Conservation (phyloP, 768 basidiomycete genomes). For the Mycena galericulata region DNA sequence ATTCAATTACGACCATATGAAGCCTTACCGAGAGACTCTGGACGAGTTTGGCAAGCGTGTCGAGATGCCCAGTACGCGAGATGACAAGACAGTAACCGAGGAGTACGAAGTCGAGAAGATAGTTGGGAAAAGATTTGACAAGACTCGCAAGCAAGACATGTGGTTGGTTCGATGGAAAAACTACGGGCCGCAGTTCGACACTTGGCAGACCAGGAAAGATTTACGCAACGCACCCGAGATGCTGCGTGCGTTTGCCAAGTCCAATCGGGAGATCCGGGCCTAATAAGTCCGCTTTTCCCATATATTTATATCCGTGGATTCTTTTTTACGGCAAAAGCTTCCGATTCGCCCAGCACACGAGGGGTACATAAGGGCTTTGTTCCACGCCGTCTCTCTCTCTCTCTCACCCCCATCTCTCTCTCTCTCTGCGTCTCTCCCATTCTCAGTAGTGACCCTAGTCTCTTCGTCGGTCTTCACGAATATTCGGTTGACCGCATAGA, state of each 20-base stretch:
- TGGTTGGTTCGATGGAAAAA: background rate
- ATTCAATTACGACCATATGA: background rate
- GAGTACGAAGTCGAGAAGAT: constrained; percentile 7
- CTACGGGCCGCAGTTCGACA: background rate
- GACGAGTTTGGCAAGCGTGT: background rate
- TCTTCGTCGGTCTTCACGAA: background rate
- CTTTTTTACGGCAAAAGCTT: too few relatives aligned
- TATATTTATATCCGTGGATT: background rate
- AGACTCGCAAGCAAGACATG: background rate
- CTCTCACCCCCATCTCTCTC: too few relatives aligned
- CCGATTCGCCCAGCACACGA: too few relatives aligned
- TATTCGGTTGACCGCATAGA: background rate
- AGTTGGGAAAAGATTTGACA: background rate
- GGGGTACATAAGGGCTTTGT: too few relatives aligned
- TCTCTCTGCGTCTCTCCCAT: too few relatives aligned
- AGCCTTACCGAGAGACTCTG: background rate
- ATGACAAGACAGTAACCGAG: background rate
- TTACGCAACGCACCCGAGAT: background rate
- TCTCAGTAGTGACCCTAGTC: too few relatives aligned
- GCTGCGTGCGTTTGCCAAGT: background rate
- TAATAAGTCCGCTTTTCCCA: too few relatives aligned
- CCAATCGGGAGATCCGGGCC: background rate
- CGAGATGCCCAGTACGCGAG: background rate
- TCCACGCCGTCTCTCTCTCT: too few relatives aligned
- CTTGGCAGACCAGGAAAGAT: background rate